Conservation (phyloP, 306 rosid species). For the Carpinus fangiana region DNA sequence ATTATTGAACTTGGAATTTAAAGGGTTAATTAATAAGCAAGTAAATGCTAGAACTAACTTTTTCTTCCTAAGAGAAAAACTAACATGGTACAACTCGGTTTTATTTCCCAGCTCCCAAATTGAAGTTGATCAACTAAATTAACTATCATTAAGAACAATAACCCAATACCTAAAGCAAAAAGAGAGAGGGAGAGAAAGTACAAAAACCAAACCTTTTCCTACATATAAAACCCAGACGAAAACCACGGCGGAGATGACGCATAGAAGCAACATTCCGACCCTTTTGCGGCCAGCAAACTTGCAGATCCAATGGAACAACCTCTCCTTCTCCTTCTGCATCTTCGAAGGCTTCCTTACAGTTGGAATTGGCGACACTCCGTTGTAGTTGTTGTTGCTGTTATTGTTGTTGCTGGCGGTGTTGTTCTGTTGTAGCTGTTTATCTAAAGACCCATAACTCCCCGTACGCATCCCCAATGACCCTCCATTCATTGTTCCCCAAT, state of each 20-base stretch:
- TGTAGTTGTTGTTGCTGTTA: slow-evolving; percentile 9
- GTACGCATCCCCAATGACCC: slow-evolving; percentile 90
- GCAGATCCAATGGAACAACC: slow-evolving; percentile 70
- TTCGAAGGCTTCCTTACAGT: slow-evolving; percentile 68
- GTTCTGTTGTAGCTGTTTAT: slow-evolving; percentile 55
- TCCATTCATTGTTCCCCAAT: slow-evolving; percentile 69
- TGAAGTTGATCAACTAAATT: slow-evolving; percentile 1
- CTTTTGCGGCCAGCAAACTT: slow-evolving; percentile 80
- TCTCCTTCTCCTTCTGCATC: slow-evolving; percentile 84
- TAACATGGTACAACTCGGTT: background rate
- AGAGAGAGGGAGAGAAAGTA: background rate
- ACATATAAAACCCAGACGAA: slow-evolving; percentile 81
- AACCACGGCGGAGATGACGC: slow-evolving; percentile 70
- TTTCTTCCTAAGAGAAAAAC: background rate
- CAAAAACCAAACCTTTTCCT: slow-evolving; percentile 64
- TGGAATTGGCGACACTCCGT: slow-evolving; percentile 62
- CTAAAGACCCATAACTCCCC: slow-evolving; percentile 80
- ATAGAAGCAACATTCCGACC: slow-evolving; percentile 90
- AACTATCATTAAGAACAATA: background rate
- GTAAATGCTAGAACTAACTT: background rate
- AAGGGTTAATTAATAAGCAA: background rate
- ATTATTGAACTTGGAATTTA: slow-evolving; percentile 13
- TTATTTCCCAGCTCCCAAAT: background rate
- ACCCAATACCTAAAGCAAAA: background rate
- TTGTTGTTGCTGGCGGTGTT: background rate